Conservation (phyloP, 2,329 filamentous ascomycete species). For the Fusarium sp. region DNA sequence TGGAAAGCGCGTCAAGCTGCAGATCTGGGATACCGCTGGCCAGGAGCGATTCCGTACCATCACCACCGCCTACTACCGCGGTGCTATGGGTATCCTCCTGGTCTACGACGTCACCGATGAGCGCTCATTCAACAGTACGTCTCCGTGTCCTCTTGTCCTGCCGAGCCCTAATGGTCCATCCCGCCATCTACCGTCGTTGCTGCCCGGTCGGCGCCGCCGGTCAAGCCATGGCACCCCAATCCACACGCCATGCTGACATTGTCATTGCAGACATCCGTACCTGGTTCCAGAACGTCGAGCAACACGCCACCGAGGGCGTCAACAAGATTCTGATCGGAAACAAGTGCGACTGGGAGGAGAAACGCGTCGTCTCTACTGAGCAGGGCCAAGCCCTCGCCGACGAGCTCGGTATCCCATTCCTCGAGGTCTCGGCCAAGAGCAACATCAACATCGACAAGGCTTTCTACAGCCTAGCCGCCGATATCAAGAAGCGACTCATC, state of each 20-base stretch:
- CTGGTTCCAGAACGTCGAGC: conserved; percentile 99
- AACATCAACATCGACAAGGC: conserved; percentile 99
- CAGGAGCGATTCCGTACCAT: conserved; percentile 99
- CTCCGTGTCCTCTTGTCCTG: conserved; percentile 1
- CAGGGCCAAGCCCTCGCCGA: conserved; percentile 93
- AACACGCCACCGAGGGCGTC: conserved; percentile 97
- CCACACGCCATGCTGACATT: conserved; percentile 15
- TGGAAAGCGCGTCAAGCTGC: conserved; percentile 97
- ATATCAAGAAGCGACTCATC: conserved; percentile 99
- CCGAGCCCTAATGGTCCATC: neutral
- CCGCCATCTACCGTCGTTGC: neutral
- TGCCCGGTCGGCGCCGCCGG: neutral
- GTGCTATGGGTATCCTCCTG: conserved; percentile 96
- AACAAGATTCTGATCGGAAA: conserved; percentile 99
- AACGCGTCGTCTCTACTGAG: conserved; percentile 92
- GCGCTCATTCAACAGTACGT: conserved; percentile 91
- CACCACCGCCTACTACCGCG: conserved; percentile 98
- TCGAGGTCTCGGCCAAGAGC: conserved; percentile 98
- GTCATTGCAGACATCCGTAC: conserved; percentile 86
- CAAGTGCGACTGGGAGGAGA: conserved; percentile 99
- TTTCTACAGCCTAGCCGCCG: conserved; percentile 92
- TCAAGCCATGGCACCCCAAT: neutral
- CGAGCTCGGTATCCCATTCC: conserved; percentile 96
- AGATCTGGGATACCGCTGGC: conserved; percentile 99
- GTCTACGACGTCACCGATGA: conserved; percentile 99